Percentiles rank a stretch among this genome's conserved stretches.
These are phyloP conservation scores for Fragilaria radians DNA, from an alignment of 108 stramenopile species.

Conservation along the genomic window DNA sequence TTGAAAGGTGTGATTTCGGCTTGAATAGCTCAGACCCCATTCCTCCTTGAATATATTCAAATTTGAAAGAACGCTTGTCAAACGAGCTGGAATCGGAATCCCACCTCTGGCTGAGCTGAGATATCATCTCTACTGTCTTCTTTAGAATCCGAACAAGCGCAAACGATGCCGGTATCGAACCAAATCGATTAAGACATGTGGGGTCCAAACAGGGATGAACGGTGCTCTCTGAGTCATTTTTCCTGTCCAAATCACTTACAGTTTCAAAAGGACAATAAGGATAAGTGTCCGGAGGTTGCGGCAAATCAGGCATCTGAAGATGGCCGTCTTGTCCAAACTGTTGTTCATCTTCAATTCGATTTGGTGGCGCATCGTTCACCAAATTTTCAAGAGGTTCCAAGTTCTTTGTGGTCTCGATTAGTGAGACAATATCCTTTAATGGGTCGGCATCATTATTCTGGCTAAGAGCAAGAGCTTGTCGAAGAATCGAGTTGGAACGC, in stretches of 20 bases:
- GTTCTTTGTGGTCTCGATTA: too few species aligned
- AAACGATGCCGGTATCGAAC: conserved; percentile 53
- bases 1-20: conserved; percentile 5
- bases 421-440: too few species aligned
- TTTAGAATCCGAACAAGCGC: conserved; percentile 54
- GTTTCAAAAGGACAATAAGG: conserved; percentile 12
- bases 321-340: too few species aligned
- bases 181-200: conserved; percentile 45
- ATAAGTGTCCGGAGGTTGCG: conserved; percentile 18
- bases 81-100: too few species aligned
- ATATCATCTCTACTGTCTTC: conserved; percentile 3
- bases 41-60: conserved; percentile 19
- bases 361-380: too few species aligned
- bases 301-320: conserved; percentile 28
- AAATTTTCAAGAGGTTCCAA: too few species aligned
- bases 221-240: not conserved
- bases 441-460: not conserved
- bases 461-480: conserved; percentile 34
- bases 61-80: too few species aligned
- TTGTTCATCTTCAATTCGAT: too few species aligned
- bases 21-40: conserved; percentile 29
- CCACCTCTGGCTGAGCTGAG: too few species aligned
- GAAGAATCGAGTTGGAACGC: conserved; percentile 25
- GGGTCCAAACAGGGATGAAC: conserved; percentile 48
- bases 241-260: conserved; percentile 9